Evolutionary conservation across 257 asterid species (phyloP), one percentile per base, ranked within the genome.

Genomic region (Schizonepeta tenuifolia): DNA sequence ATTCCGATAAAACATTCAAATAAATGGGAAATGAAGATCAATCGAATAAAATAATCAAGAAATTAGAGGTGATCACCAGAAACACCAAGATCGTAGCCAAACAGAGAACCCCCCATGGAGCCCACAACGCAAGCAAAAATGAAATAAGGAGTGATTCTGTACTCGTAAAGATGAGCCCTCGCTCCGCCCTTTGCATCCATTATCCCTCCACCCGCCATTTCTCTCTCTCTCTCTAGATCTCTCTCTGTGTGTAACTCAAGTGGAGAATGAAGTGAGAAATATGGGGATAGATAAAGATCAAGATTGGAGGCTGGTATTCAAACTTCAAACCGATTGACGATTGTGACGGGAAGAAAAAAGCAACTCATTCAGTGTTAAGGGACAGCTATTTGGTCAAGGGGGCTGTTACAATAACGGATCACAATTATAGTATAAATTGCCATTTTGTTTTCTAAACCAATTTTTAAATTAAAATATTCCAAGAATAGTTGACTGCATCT

Each of bases 31-130:
- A 20, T 20, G 35, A 55, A 56, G 63, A 56, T 22, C 7, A 13
- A 56, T 22, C 20, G 6, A 5, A 56, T 24, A 1, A 14, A 22
- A 12, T 3, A 31, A 7, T 5, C 6, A 33, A 3, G 17, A 31
- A 46, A 3, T 28, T 0, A 8, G 14, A n/a, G 3, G 4, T 33
- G 6, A 28, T 54, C 7, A 89, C 97, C 97, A 46, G 97, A 91
- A 81, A 92, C 96, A 17, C 97, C 97, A 63, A 92, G 91, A 84
- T 92, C 97, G 72, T 92, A 92, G 55, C 97, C 97, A 44, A 92
- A 92, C 31, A 92, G 79, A 35, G 97, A 89, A 47, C 97, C 97
- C 0, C 97, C 97, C 83, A 88, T 13, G 15, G 97, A 89, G 18
- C 96, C 97, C 67, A 92, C 85, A 72, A 88, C 63, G 87, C 97